Percentiles rank a stretch among this genome's conserved stretches.
Evolutionary conservation across 2,329 filamentous ascomycete species (phyloP).

Genomic region (Penicillium sp.): DNA sequence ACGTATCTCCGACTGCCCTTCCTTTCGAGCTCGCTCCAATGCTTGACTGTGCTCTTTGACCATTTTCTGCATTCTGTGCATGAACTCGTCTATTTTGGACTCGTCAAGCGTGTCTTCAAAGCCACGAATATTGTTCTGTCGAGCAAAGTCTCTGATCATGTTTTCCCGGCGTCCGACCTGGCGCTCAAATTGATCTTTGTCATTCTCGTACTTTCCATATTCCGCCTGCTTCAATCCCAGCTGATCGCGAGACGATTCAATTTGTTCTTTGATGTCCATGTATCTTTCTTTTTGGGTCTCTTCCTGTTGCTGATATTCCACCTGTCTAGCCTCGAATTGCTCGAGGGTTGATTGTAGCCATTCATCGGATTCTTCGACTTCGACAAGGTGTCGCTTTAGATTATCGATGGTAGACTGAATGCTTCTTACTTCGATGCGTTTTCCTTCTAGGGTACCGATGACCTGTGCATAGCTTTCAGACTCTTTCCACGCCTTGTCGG

Average conservation of each 20-base stretch:
- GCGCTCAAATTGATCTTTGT: conserved; percentile 81
- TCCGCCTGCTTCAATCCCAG: conserved; percentile 41
- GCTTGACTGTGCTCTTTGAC: conserved; percentile 73
- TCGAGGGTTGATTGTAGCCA: conserved; percentile 67
- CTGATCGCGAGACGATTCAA: conserved; percentile 45
- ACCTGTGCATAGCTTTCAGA: conserved; percentile 71
- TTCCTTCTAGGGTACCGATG: conserved; percentile 70
- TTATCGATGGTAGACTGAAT: conserved; percentile 68
- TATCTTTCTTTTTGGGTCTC: conserved; percentile 63
- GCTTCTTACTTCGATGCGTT: conserved; percentile 68
- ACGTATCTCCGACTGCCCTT: conserved; percentile 70
- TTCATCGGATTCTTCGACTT: conserved; percentile 73
- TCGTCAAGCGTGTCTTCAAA: conserved; percentile 78
- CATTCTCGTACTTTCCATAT: conserved; percentile 72
- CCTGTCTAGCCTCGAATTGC: conserved; percentile 73
- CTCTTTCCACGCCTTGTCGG: conserved; percentile 65
- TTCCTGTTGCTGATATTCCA: conserved; percentile 60
- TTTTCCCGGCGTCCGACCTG: conserved; percentile 68
- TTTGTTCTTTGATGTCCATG: conserved; percentile 54
- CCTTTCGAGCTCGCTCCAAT: conserved; percentile 68
- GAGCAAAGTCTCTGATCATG: conserved; percentile 74
- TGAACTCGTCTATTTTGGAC: conserved; percentile 68
- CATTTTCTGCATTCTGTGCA: conserved; percentile 70
- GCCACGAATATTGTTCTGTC: conserved; percentile 73
- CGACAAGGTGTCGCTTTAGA: conserved; percentile 67